Evolutionary conservation across 192 early-diverging fungal species (phyloP), one percentile per base, ranked within the genome.

Genomic region (Backusella psychrophila): DNA sequence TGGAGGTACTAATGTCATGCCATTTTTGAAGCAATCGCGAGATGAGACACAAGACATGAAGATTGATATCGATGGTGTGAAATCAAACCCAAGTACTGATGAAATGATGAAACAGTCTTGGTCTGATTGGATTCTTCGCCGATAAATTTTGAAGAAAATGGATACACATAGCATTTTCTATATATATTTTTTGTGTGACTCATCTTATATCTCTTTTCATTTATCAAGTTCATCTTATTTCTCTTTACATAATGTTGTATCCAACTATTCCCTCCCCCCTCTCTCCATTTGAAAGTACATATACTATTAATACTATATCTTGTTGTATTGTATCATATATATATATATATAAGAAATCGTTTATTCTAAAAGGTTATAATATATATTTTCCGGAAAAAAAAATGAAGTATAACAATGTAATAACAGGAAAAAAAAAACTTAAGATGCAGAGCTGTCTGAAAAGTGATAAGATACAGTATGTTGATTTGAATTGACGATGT

Each of bases 11-110:
- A 92, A 98, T 77, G 84, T 97, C 17, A 95, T 98, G 38, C 94
- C 96, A 39, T 99, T 99, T 85, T 83, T 99, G 77, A 95, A 95
- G 80, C 96, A 97, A 79, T 91, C 89, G 12, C 85, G 94, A 17
- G 90, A 95, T 71, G 96, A 97, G 76, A 97, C 96, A 0, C 79
- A 76, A 0, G 88, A 91, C 56, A 88, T 90, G 52, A 83, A 77
- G 71, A 71, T 83, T 41, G 12, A 41, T 26, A n/a, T 66, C 19
- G 70, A 11, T 11, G 41, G 34, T 67, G 42, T n/a, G 21, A 36
- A 38, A n/a, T 36, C 56, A 63, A 29, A 63, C 1, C 23, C 3
- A 33, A 29, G 3, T 63, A 26, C 46, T 67, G 29, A 1, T 59
- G 53, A 38, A 23, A 65, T 17, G 6, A 52, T 21, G 26, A 36